Evolutionary conservation across 352 stramenopile species (phyloP), one percentile per base, ranked within the genome.

Genomic region (Globisporangium canariense): DNA sequence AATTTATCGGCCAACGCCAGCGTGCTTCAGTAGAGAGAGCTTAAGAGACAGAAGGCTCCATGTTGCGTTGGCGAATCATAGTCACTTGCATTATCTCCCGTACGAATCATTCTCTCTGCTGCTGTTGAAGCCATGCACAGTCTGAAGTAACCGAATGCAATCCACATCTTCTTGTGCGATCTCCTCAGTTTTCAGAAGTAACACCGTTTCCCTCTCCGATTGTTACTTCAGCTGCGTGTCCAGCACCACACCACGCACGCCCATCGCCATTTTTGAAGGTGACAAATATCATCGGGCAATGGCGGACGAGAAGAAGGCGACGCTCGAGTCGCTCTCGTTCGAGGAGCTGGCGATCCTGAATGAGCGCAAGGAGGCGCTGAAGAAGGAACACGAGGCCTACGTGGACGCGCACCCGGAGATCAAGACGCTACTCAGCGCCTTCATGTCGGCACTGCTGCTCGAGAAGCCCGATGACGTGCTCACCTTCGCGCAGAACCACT

Each of bases 391-490:
- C 71, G 69, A 83, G 18, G 73, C 66, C 14, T 97, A 97, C 62
- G 74, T 97, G 40, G 85, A 90, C 47, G 62, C 74, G 13, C 89
- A 97, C 56, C 85, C 89, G 30, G 89, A 97, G 79, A 91, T 97
- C 66, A 93, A 96, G 83, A 89, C 86, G 66, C 78, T 97, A 55
- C 74, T 97, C 49, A 94, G 83, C 67, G 74, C 81, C 54, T 97
- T 97, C 78, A 93, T 97, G 86, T 73, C 78, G 20, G 75, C 84
- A 57, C 77, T 97, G 60, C 73, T 97, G 56, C 70, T 97, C 25
- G 87, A 95, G 58, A 97, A 97, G 72, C 89, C 89, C 6, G 66
- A 74, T 46, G 83, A 97, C 64, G 86, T 97, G 50, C 62, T 93
- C 55, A 66, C 72, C 14, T 97, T 96, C 65, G 89, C 89, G 3